A percentile compares a stretch with the other conserved stretches of the same genome.
phyloP scores from a whole-genome alignment of 257 asterid species.

The Sherardia arvensis region DNA sequence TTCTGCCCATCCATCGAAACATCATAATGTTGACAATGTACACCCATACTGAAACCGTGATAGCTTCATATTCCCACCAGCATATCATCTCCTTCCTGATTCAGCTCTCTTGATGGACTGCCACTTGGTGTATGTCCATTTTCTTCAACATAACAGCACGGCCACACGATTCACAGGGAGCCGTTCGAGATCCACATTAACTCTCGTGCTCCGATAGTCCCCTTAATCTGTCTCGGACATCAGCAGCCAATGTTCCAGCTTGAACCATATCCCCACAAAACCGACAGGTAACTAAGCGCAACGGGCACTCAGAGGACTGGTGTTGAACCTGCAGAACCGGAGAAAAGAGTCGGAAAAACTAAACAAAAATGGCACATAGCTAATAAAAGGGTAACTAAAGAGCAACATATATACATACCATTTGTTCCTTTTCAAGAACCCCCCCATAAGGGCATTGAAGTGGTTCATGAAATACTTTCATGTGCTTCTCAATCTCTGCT shows the following conservation, averaged over 20 bases:
- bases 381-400: neutral
- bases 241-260: conserved; percentile 62
- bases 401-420: conserved; percentile 46
- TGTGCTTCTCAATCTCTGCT: too few species aligned
- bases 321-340: conserved; percentile 55
- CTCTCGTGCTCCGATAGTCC: conserved; percentile 91
- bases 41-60: too few species aligned
- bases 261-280: too few species aligned
- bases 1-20: too few species aligned
- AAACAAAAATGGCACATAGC: neutral
- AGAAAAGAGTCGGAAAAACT: neutral
- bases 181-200: conserved; percentile 82
- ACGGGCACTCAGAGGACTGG: conserved; percentile 61
- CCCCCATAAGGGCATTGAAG: too few species aligned
- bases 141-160: too few species aligned
- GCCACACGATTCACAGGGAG: conserved; percentile 96
- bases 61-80: neutral
- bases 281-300: conserved; percentile 71
- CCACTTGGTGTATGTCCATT: too few species aligned
- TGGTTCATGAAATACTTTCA: too few species aligned
- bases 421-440: conserved; percentile 75
- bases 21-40: too few species aligned
- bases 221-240: conserved; percentile 71
- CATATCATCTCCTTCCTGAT: neutral
- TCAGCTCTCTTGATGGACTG: too few species aligned